Evolutionary conservation across 768 basidiomycete genomes (phyloP).

Genomic region (Kwoniella bestiolae): DNA sequence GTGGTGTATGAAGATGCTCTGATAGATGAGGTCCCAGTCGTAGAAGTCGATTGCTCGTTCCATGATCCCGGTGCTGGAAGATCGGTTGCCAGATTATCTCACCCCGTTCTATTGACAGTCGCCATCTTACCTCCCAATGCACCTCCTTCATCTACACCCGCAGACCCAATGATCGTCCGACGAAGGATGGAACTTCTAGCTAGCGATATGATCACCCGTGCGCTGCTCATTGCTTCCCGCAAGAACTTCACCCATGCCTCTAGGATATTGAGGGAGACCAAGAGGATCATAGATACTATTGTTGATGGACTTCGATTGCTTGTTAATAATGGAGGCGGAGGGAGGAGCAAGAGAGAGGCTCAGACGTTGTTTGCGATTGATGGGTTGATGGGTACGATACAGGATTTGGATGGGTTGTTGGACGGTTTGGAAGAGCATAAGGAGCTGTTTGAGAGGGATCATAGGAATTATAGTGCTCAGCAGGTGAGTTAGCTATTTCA

Average conservation of each 20-base stretch:
- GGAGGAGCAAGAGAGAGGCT: constrained; percentile 77
- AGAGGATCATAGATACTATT: constrained; percentile 88
- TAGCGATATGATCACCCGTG: constrained; percentile 95
- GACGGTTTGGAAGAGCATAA: constrained; percentile 91
- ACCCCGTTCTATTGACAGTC: constrained; percentile 92
- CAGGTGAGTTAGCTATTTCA: constrained; percentile 65
- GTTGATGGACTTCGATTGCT: constrained; percentile 67
- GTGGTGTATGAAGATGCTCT: constrained; percentile 83
- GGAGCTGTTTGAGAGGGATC: constrained; percentile 88
- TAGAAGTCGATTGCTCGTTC: constrained; percentile 94
- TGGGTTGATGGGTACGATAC: constrained; percentile 79
- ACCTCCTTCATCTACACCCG: constrained; percentile 42
- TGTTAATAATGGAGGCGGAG: constrained; percentile 11
- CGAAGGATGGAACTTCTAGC: constrained; percentile 95
- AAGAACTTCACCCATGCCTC: constrained; percentile 89
- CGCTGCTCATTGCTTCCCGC: constrained; percentile 85
- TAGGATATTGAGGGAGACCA: constrained; percentile 76
- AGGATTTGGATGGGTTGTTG: constrained; percentile 81
- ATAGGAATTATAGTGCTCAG: constrained; percentile 94
- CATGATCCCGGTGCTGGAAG: constrained; percentile 85
- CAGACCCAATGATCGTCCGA: constrained; percentile 77
- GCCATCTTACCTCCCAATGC: constrained; percentile 72
- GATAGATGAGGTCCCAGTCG: constrained; percentile 96
- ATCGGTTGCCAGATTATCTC: constrained; percentile 82
- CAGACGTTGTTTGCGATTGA: constrained; percentile 73